Evolutionary conservation across 306 rosid genomes (phyloP).

Genomic region (Astragalus membranaceus): DNA sequence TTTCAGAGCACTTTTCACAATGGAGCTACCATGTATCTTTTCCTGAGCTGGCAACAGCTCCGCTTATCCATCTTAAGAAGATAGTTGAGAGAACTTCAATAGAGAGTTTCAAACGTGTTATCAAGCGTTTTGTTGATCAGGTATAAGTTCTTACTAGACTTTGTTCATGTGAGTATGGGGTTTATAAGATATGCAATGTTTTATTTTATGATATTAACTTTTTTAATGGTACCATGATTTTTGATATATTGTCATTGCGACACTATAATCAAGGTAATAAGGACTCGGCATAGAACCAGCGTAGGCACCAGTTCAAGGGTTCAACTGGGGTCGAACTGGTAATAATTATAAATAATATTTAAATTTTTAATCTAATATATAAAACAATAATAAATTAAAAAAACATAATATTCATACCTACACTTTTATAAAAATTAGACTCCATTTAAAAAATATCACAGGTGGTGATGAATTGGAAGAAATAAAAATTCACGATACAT

Average conservation of each 20-base stretch:
- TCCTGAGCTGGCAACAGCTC: constrained; percentile 80
- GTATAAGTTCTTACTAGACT: constrained; percentile 28
- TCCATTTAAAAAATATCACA: too few species aligned
- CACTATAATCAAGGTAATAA: too few species aligned
- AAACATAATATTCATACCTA: too few species aligned
- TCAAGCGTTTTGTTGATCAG: constrained; percentile 85
- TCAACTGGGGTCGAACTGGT: too few species aligned
- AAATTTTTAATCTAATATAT: too few species aligned
- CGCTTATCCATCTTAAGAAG: constrained; percentile 69
- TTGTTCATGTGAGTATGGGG: background rate
- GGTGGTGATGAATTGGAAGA: too few species aligned
- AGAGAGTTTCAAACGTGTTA: constrained; percentile 64
- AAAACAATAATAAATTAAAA: too few species aligned
- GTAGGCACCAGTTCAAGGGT: too few species aligned
- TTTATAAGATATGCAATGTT: background rate
- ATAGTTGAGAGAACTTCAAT: constrained; percentile 47
- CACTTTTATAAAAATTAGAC: too few species aligned
- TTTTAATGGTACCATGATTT: background rate
- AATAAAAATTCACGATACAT: too few species aligned
- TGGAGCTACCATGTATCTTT: constrained; percentile 87
- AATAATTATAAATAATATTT: too few species aligned
- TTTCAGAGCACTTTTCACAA: constrained; percentile 70
- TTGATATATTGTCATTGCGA: background rate
- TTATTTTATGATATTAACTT: background rate
- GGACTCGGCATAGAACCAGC: too few species aligned